These are phyloP conservation scores for Tieghemiomyces parasiticus DNA, from an alignment of 192 early-diverging fungal genomes.

Conservation along the genomic window DNA sequence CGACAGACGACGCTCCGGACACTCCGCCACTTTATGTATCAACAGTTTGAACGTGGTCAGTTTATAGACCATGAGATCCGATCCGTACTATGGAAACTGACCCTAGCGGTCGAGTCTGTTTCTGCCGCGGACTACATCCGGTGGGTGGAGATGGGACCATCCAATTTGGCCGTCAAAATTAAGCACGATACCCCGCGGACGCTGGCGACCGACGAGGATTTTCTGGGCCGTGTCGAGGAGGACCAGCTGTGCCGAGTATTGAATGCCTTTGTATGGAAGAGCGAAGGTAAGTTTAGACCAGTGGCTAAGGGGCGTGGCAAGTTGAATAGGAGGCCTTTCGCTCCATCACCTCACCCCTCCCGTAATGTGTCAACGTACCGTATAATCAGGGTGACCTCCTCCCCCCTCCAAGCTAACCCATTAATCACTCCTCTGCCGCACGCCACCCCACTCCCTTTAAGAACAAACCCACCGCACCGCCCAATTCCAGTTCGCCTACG, in stretches of 20 bases:
- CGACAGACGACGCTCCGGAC: conserved; percentile 1
- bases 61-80: not conserved
- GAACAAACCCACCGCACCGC: not conserved
- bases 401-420: too few species aligned
- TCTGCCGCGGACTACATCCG: conserved; percentile 6
- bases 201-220: conserved; percentile 1
- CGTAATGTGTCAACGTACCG: too few species aligned
- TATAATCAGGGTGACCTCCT: too few species aligned
- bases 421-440: too few species aligned
- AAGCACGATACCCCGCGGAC: not conserved
- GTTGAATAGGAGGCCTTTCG: too few species aligned
- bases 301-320: too few species aligned
- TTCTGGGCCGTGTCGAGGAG: not conserved
- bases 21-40: not conserved
- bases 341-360: too few species aligned
- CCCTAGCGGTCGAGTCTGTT: not conserved
- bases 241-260: not conserved
- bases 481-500: conserved; percentile 31
- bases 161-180: not conserved
- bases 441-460: not conserved
- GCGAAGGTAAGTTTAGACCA: not conserved
- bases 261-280: conserved; percentile 7
- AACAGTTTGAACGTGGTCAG: not conserved
- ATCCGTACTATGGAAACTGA: not conserved
- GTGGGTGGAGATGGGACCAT: conserved; percentile 3